phyloP scores from a whole-genome alignment of 306 rosid species.

The Purshia tridentata region DNA sequence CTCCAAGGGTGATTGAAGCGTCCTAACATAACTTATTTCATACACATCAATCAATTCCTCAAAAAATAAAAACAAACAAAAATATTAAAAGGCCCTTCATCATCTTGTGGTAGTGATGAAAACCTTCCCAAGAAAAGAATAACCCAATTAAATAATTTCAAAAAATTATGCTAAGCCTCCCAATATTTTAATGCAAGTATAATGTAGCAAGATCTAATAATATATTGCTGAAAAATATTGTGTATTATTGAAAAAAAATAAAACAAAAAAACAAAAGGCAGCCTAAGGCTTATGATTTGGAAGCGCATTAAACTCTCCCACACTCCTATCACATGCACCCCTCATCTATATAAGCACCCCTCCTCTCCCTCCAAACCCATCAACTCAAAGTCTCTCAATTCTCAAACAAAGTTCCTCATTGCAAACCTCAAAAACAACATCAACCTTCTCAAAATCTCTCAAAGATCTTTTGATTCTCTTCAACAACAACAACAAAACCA shows the following conservation, averaged over 20 bases:
- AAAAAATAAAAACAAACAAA: neutral
- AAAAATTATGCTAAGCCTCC: conserved; percentile 32
- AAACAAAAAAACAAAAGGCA: conserved; percentile 20
- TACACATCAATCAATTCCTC: neutral
- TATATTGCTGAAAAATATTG: conserved; percentile 36
- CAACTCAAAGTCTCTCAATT: conserved; percentile 32
- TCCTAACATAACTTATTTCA: conserved; percentile 21
- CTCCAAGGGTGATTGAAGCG: conserved; percentile 22
- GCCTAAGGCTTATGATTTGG: conserved; percentile 33
- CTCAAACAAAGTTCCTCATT: conserved; percentile 12
- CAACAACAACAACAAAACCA: conserved; percentile 2
- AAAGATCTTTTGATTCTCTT: neutral
- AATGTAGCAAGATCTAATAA: conserved; percentile 41
- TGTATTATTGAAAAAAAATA: conserved; percentile 10
- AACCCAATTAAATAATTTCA: conserved; percentile 26
- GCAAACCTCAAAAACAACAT: conserved; percentile 9
- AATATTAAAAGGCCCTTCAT: neutral
- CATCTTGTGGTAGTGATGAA: conserved; percentile 21
- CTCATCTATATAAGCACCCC: conserved; percentile 55
- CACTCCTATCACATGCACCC: conserved; percentile 45
- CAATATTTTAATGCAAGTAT: conserved; percentile 14
- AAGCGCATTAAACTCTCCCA: conserved; percentile 33
- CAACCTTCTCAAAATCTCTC: neutral
- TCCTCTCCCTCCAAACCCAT: conserved; percentile 49
- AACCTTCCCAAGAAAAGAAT: conserved; percentile 37